A percentile compares a stretch with the other conserved stretches of the same genome.
phyloP scores from a whole-genome alignment of 106 monocot species.

The Xerophyta viscosa region DNA sequence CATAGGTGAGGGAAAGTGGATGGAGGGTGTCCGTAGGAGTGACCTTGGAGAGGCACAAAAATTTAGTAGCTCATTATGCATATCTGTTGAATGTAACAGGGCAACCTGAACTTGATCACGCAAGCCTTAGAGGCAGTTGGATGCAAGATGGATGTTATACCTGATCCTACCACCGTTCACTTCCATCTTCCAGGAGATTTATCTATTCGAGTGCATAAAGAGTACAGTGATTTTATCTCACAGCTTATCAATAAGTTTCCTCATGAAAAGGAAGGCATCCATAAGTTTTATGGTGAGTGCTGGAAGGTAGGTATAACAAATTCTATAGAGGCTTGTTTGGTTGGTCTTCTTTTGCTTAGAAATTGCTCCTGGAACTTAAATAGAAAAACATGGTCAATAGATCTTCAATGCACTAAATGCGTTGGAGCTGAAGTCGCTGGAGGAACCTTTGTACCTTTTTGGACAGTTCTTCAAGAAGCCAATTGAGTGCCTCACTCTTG shows the following conservation, averaged over 20 bases:
- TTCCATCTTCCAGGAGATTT: constrained; percentile 77
- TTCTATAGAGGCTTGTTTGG: constrained; percentile 2
- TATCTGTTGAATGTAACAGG: too few relatives aligned
- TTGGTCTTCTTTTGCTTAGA: background rate
- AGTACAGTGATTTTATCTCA: constrained; percentile 49
- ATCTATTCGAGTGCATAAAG: constrained; percentile 75
- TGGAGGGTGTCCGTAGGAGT: too few relatives aligned
- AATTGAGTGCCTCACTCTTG: constrained; percentile 86
- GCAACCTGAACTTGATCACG: constrained; percentile 92
- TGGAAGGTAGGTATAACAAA: constrained; percentile 65
- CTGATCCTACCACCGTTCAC: constrained; percentile 91
- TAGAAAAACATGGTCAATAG: constrained; percentile 14
- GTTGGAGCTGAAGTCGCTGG: constrained; percentile 89
- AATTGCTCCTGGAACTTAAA: too few relatives aligned
- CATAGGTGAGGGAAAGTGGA: too few relatives aligned
- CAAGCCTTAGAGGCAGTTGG: constrained; percentile 83
- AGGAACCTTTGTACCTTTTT: constrained; percentile 96
- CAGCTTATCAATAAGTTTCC: constrained; percentile 75
- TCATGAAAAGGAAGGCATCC: constrained; percentile 84
- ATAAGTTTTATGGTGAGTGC: constrained; percentile 71
- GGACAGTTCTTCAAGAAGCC: constrained; percentile 97
- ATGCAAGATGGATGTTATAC: constrained; percentile 63
- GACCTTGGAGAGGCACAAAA: too few relatives aligned
- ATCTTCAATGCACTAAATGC: constrained; percentile 92
- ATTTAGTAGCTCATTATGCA: too few relatives aligned